phyloP scores from a whole-genome alignment of 2,329 filamentous ascomycete genomes.

The Ophiocordyceps camponoti-leonardi region DNA sequence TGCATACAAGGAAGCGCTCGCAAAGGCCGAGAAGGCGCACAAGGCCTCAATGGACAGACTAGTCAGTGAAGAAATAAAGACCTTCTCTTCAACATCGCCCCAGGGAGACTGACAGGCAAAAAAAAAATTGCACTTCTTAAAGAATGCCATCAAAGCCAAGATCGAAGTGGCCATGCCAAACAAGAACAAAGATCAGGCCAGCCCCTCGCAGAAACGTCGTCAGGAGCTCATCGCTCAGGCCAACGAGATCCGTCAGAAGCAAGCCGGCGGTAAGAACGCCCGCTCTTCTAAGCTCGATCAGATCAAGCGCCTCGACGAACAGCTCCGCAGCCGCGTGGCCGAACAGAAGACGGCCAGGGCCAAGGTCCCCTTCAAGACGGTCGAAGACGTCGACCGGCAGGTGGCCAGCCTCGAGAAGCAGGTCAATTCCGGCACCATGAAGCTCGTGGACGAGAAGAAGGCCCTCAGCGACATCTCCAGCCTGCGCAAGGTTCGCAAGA shows the following conservation, averaged over 20 bases:
- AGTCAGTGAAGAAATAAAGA: too few species aligned
- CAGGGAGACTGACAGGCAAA: too few species aligned
- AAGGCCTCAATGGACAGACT: constrained; percentile 50
- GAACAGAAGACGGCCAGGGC: constrained; percentile 77
- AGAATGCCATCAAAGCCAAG: constrained; percentile 74
- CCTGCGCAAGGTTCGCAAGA: constrained; percentile 80
- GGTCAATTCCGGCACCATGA: constrained; percentile 81
- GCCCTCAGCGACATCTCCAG: constrained; percentile 65
- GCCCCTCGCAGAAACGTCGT: constrained; percentile 64
- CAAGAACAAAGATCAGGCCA: constrained; percentile 62
- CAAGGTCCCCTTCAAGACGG: constrained; percentile 70
- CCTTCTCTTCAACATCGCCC: too few species aligned
- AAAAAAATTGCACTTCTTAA: too few species aligned
- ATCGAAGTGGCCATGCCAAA: constrained; percentile 65
- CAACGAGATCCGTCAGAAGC: constrained; percentile 70
- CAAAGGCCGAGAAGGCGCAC: constrained; percentile 75
- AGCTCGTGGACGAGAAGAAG: constrained; percentile 95
- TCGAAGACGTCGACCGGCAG: constrained; percentile 73
- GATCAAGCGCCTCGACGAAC: constrained; percentile 81
- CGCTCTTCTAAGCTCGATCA: constrained; percentile 68
- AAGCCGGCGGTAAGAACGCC: constrained; percentile 72
- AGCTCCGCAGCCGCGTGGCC: constrained; percentile 65
- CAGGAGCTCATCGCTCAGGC: constrained; percentile 72
- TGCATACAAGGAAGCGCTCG: constrained; percentile 61
- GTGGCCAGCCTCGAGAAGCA: constrained; percentile 68